Evolutionary conservation across 495 filamentous ascomycete genomes (phyloP), one percentile per base, ranked within the genome.

Genomic region (Aspergillus leporis): DNA sequence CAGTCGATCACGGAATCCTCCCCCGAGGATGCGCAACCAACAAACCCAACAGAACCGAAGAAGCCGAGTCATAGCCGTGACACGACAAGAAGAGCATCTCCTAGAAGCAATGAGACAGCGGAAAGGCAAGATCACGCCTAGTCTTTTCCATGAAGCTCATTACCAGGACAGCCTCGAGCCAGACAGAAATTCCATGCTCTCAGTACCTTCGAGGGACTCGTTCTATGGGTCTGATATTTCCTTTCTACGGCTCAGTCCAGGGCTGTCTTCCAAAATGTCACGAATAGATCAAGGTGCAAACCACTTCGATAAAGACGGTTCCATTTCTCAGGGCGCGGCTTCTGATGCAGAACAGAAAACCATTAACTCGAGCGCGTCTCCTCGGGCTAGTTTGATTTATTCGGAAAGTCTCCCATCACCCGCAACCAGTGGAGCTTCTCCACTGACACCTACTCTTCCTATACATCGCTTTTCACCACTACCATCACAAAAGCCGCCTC

Each of bases 41-140:
- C 55, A 71, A 48, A 73, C 66, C 38, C 70, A 77, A 41, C 63
- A 68, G 21, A 73, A 78, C 50, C 66, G 75, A 22, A 78, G 81
- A 61, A 87, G 84, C 51, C 86, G 87, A 38, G 77, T 94, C 40
- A 94, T 97, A 83, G 87, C 89, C 0, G 91, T 96, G 50, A 96
- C 91, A 0, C 81, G 85, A 52, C 90, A 96, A 71, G 92, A 97
- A 68, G 88, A 92, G 66, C 84, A 89, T 67, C 76, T 97, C 6
- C 76, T 97, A 8, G 89, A 90, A 61, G 89, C 90, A 14, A 86
- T 97, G 81, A 81, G 92, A 34, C 73, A 84, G 63, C 92, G 92
- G 66, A 81, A 90, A 45, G 89, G 90, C 34, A 84, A 84, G 30
- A 89, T 95, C 79, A 85, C 86, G 0, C 85, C 90, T 55, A 85